Conservation (phyloP, 1,284 basidiomycete genomes). For the Phellopilus nigrolimitatus region DNA sequence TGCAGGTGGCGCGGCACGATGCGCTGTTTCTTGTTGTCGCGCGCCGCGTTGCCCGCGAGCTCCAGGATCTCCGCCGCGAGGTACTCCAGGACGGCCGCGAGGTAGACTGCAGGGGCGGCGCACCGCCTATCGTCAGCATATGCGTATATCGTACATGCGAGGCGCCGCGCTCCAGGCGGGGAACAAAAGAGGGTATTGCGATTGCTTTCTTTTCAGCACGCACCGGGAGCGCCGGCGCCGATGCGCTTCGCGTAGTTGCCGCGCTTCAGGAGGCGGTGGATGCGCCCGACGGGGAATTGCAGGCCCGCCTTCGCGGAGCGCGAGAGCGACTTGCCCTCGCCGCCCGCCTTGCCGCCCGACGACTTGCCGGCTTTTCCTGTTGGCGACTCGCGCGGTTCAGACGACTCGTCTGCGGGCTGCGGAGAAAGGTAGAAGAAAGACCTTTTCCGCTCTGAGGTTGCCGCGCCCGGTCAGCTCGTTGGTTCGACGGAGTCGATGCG, state of each 20-base stretch:
- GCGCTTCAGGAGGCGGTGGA: conserved; percentile 86
- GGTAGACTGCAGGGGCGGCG: conserved; percentile 57
- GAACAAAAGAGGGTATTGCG: too few relatives aligned
- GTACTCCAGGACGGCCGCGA: conserved; percentile 81
- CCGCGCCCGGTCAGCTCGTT: background rate
- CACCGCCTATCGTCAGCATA: background rate
- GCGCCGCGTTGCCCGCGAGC: conserved; percentile 78
- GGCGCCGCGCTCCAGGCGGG: too few relatives aligned
- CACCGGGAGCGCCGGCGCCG: conserved; percentile 76
- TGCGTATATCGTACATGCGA: background rate
- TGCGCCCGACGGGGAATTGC: conserved; percentile 89
- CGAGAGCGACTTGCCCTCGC: conserved; percentile 55
- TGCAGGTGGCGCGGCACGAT: conserved; percentile 85
- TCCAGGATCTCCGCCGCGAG: conserved; percentile 87
- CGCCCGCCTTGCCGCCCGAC: conserved; percentile 49
- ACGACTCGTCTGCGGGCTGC: too few relatives aligned
- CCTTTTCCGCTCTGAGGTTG: conserved; percentile 15
- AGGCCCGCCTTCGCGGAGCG: conserved; percentile 81
- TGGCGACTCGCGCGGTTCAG: too few relatives aligned
- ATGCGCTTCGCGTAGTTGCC: conserved; percentile 84
- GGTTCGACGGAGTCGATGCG: background rate
- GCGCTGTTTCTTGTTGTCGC: conserved; percentile 83
- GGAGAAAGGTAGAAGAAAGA: background rate
- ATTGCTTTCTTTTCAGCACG: conserved; percentile 39
- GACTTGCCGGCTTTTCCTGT: conserved; percentile 52